These are phyloP conservation scores for Moricandia arvensis DNA, from an alignment of 345 rosid species.

Conservation along the genomic window DNA sequence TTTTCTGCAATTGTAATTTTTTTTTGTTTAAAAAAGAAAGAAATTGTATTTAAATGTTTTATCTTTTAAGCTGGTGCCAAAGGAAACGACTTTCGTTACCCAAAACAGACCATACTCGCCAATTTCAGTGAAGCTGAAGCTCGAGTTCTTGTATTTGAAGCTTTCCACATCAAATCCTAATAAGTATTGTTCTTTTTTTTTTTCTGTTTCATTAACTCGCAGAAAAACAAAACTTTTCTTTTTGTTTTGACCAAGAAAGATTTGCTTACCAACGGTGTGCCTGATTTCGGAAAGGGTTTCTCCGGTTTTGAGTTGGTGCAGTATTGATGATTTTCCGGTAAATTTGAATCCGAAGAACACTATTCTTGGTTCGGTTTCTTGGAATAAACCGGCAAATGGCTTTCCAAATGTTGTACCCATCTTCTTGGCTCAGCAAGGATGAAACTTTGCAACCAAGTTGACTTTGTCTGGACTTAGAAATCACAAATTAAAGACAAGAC, in stretches of 20 bases:
- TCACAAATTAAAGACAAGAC: background rate
- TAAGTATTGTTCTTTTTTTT: background rate
- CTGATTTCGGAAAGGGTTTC: constrained; percentile 1
- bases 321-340: constrained; percentile 32
- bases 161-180: constrained; percentile 7
- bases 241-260: no score
- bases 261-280: constrained; percentile 11
- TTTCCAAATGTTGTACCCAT: constrained; percentile 28
- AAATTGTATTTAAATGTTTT: background rate
- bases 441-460: background rate
- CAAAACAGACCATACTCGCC: constrained; percentile 13
- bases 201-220: no score
- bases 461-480: background rate
- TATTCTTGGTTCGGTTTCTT: constrained; percentile 13
- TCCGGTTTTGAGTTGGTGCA: constrained; percentile 36
- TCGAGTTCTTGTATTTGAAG: constrained; percentile 23
- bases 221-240: no score
- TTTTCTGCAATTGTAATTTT: background rate
- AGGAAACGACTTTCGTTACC: constrained; percentile 1
- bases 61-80: background rate
- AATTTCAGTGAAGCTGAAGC: constrained; percentile 12
- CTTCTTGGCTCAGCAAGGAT: background rate
- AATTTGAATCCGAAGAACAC: constrained; percentile 19
- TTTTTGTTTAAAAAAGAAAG: background rate
- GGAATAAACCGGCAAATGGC: constrained; percentile 16